A percentile compares a stretch with the other conserved stretches of the same genome.
phyloP scores from a whole-genome alignment of 1,284 basidiomycete species.

The Melanopsichium pennsylvanicum region DNA sequence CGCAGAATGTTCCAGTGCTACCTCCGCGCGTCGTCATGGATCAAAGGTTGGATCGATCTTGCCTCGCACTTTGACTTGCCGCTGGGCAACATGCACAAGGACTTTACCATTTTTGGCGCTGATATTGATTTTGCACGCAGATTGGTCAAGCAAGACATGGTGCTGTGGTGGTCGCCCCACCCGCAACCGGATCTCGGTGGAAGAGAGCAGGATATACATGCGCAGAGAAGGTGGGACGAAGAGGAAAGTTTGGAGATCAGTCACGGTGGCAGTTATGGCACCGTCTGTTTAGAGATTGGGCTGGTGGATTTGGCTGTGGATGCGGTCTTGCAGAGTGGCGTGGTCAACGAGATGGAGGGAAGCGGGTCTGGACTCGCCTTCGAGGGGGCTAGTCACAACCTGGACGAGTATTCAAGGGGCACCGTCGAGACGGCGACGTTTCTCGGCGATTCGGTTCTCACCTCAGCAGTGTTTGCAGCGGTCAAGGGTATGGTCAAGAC shows the following conservation, averaged over 20 bases:
- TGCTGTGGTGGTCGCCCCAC: conserved; percentile 89
- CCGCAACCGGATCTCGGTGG: conserved; percentile 92
- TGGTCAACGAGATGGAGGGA: conserved; percentile 96
- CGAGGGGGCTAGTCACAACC: conserved; percentile 78
- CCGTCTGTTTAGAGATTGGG: conserved; percentile 89
- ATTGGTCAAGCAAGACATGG: conserved; percentile 83
- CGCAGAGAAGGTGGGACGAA: conserved; percentile 61
- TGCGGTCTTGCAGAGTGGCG: conserved; percentile 88
- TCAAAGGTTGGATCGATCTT: conserved; percentile 81
- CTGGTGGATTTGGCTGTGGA: conserved; percentile 93
- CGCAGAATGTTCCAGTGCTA: conserved; percentile 83
- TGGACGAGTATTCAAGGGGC: conserved; percentile 87
- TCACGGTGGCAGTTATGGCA: conserved; percentile 85
- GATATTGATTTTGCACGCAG: conserved; percentile 91
- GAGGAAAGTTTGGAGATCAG: conserved; percentile 86
- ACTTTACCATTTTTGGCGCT: conserved; percentile 83
- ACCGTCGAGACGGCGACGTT: conserved; percentile 71
- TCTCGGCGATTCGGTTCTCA: conserved; percentile 90
- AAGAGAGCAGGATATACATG: conserved; percentile 83
- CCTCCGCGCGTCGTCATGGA: conserved; percentile 79
- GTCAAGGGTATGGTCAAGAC: conserved; percentile 87
- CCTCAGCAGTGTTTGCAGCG: conserved; percentile 84
- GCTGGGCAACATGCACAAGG: conserved; percentile 85
- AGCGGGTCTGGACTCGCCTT: conserved; percentile 80
- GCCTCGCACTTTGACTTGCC: conserved; percentile 93